Base-by-base conservation (phyloP, 2,329 filamentous ascomycete genomes). In the Parascedosporium putredinis region DNA sequence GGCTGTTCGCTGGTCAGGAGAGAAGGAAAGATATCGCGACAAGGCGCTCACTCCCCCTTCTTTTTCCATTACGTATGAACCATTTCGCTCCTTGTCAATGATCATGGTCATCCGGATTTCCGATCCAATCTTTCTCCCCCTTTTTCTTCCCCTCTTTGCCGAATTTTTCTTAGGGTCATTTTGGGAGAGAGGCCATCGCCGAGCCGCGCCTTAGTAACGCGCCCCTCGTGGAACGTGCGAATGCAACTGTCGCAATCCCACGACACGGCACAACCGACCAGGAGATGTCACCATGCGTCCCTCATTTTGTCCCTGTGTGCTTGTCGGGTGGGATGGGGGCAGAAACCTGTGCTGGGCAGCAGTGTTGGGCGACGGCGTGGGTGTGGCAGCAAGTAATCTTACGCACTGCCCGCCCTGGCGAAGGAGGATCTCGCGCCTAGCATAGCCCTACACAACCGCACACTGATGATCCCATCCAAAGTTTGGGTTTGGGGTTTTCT, bases 381-480 rank as follows among this genome's bases (percentile, higher is more conserved):
- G 18, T 42, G 18, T 9, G 33, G 16, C 36, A 16, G 7, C 38
- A 42, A 20, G 38, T 20, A 42, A 42, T 42, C 38, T 42, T 22
- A 42, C 38, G 38, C 38, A 42, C 38, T 42, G 38, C 38, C n/a
- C 38, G 16, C 18, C n/a, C 5, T 20, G 3, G 36, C 16, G 16
- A 24, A 20, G 38, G 23, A 42, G 38, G 38, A 42, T 42, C 38
- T 42, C 38, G 38, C 38, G 38, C 38, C 20, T 42, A 42, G 38
- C 38, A 42, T 42, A 42, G 38, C 38, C 38, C 38, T 42, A 42
- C 38, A 42, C 14, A 42, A 20, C n/a, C n/a, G n/a, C n/a, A n/a
- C n/a, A n/a, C n/a, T n/a, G n/a, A n/a, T n/a, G n/a, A n/a, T n/a
- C n/a, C n/a, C n/a, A n/a, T n/a, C n/a, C n/a, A n/a, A n/a, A n/a